Evolutionary conservation across 2,329 filamentous ascomycete species (phyloP).

Genomic region (Ophiostoma quercus): DNA sequence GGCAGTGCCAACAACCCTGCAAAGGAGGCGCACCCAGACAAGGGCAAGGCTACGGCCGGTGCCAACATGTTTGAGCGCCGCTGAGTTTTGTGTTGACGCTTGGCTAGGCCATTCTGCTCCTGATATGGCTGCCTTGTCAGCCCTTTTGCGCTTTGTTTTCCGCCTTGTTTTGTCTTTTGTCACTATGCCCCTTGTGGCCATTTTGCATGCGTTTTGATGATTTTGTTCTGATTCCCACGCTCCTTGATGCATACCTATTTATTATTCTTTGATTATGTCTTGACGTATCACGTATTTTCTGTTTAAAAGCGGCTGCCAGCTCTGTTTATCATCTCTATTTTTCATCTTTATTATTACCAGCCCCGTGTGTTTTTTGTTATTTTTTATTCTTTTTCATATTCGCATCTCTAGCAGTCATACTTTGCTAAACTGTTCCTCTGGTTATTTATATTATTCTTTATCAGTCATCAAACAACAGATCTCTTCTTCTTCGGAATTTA

Average conservation of each 20-base stretch:
- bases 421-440: not conserved
- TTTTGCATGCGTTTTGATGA: conserved; percentile 8
- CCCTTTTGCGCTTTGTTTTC: not conserved
- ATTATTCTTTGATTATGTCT: not conserved
- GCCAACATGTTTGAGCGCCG: conserved; percentile 8
- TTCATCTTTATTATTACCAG: not conserved
- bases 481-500: not conserved
- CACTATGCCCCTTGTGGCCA: not conserved
- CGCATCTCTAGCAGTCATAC: not conserved
- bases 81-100: not conserved
- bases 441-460: not conserved
- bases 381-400: not conserved
- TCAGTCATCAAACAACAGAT: not conserved
- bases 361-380: not conserved
- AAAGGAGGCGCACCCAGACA: conserved; percentile 13
- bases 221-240: conserved; percentile 13
- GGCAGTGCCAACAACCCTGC: conserved; percentile 10
- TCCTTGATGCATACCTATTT: conserved; percentile 8
- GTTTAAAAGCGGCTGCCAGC: not conserved
- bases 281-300: not conserved
- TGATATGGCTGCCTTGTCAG: not conserved
- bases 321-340: not conserved
- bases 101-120: not conserved
- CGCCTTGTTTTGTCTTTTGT: not conserved
- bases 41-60: conserved; percentile 14